Conservation (phyloP, 768 basidiomycete genomes). For the Boletellus ananiceps region DNA sequence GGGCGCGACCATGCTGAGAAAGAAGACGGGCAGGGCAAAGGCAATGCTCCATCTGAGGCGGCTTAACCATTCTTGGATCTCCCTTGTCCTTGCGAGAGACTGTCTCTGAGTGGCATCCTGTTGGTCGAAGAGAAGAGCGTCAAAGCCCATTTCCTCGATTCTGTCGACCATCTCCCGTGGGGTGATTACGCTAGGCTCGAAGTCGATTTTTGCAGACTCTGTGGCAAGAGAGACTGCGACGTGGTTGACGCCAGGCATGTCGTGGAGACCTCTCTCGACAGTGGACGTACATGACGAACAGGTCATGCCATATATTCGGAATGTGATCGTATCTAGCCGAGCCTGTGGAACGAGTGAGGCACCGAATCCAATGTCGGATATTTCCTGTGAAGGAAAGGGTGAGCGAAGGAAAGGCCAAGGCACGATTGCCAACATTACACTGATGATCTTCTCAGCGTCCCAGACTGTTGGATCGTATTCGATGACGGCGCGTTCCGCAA, state of each 20-base stretch:
- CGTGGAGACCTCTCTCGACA: slow-evolving; percentile 64
- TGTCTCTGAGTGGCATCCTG: slow-evolving; percentile 79
- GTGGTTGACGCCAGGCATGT: slow-evolving; percentile 66
- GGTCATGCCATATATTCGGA: slow-evolving; percentile 90
- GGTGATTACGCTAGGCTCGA: slow-evolving; percentile 67
- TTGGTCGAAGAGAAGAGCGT: slow-evolving; percentile 80
- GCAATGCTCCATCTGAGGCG: slow-evolving; percentile 69
- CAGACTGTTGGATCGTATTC: slow-evolving; percentile 85
- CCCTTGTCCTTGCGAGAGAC: slow-evolving; percentile 84
- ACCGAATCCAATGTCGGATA: slow-evolving; percentile 90
- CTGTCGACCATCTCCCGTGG: slow-evolving; percentile 86
- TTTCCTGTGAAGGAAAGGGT: slow-evolving; percentile 55
- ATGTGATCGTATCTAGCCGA: slow-evolving; percentile 61
- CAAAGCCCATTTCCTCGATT: slow-evolving; percentile 86
- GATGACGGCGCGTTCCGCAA: slow-evolving; percentile 88
- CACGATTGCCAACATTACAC: slow-evolving; percentile 35
- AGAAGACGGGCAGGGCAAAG: slow-evolving; percentile 93
- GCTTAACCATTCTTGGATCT: slow-evolving; percentile 83
- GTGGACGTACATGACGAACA: slow-evolving; percentile 77
- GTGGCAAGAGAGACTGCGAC: slow-evolving; percentile 74
- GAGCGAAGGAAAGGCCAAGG: neutral
- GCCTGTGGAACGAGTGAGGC: slow-evolving; percentile 68
- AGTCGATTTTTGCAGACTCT: slow-evolving; percentile 69
- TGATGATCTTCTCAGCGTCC: slow-evolving; percentile 74
- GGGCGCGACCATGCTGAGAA: slow-evolving; percentile 81